Percentiles rank a stretch among this genome's conserved stretches.
phyloP scores from a whole-genome alignment of 2,329 filamentous ascomycete species.

The Trichoderma koningiopsis region DNA sequence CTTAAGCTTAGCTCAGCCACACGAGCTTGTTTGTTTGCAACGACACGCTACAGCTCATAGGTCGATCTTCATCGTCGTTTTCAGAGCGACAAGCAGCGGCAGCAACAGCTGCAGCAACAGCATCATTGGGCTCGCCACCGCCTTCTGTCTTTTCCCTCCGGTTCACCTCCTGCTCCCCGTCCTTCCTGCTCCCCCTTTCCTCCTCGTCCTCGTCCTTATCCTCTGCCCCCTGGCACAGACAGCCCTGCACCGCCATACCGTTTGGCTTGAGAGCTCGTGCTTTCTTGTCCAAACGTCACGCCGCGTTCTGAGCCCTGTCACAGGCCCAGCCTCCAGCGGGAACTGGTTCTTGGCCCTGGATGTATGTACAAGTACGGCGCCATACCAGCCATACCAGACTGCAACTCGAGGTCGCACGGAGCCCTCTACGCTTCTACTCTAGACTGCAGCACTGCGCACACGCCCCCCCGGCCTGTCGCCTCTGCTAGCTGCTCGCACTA shows the following conservation, averaged over 20 bases:
- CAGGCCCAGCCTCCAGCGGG: not conserved
- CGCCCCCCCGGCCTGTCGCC: conserved; percentile 13
- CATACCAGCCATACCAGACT: not conserved
- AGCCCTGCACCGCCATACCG: conserved; percentile 5
- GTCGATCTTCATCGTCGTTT: conserved; percentile 14
- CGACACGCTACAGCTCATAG: not conserved
- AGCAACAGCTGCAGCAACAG: not conserved
- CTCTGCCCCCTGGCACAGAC: not conserved
- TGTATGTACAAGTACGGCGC: not conserved
- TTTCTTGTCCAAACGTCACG: conserved; percentile 17
- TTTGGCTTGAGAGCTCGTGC: not conserved
- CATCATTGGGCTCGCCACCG: not conserved
- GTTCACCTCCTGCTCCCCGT: not conserved
- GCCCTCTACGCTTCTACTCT: not conserved
- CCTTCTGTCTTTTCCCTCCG: not conserved
- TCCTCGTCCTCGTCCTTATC: not conserved
- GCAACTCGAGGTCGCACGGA: not conserved
- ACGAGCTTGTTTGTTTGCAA: conserved; percentile 15
- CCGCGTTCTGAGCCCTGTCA: conserved; percentile 12
- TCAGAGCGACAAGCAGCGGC: not conserved
- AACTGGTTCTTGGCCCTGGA: not conserved
- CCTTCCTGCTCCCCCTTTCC: not conserved
- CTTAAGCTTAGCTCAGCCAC: conserved; percentile 16
- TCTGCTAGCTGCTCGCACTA: conserved; percentile 9
- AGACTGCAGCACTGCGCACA: conserved; percentile 6